phyloP scores from a whole-genome alignment of 495 filamentous ascomycete species.

The Penicillium paxilli region DNA sequence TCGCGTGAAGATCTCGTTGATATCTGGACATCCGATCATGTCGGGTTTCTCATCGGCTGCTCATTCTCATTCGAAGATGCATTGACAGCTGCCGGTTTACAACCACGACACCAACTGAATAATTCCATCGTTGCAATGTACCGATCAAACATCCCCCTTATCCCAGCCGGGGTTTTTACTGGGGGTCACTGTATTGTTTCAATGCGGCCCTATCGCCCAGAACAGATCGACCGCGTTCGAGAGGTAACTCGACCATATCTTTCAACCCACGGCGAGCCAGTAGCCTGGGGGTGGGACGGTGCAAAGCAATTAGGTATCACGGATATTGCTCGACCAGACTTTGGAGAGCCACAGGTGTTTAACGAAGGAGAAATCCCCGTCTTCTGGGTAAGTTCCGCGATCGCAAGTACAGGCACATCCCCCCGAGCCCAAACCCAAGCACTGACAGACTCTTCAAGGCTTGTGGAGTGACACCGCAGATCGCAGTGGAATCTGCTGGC shows the following conservation, averaged over 20 bases:
- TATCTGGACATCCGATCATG: constrained; percentile 51
- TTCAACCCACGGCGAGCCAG: constrained; percentile 56
- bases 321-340: constrained; percentile 46
- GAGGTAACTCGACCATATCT: constrained; percentile 46
- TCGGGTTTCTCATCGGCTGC: constrained; percentile 59
- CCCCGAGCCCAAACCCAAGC: not conserved
- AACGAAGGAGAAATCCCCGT: constrained; percentile 49
- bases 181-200: constrained; percentile 49
- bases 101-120: constrained; percentile 41
- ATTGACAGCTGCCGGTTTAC: constrained; percentile 41
- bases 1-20: constrained; percentile 34
- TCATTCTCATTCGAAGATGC: constrained; percentile 57
- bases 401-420: not conserved
- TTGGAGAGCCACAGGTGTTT: constrained; percentile 39
- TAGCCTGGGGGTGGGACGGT: constrained; percentile 60
- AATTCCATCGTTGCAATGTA: constrained; percentile 54
- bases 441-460: constrained; percentile 28
- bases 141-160: constrained; percentile 45
- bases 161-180: constrained; percentile 53
- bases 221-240: constrained; percentile 48
- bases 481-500: constrained; percentile 50
- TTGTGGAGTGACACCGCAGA: constrained; percentile 59
- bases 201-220: constrained; percentile 51
- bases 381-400: constrained; percentile 43
- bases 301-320: constrained; percentile 43